These are phyloP conservation scores for Crithidia bombi DNA, from an alignment of 208 protist genomes.

Conservation along the genomic window DNA sequence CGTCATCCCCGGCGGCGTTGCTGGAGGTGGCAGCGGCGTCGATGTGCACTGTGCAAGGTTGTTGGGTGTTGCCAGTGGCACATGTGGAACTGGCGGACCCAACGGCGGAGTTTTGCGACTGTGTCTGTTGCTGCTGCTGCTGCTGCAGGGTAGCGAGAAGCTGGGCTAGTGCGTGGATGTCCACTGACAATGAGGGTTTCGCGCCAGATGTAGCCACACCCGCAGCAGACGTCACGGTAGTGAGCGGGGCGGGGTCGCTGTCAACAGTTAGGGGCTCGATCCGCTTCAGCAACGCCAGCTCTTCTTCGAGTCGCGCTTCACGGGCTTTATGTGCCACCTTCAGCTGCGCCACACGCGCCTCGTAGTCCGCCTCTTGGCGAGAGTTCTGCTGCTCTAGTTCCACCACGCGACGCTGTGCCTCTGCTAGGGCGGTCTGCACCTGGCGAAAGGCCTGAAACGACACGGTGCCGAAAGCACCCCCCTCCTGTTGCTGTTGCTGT, in stretches of 20 bases:
- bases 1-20: neutral
- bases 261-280: neutral
- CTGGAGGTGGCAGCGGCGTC: neutral
- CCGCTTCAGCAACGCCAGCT: constrained; percentile 31
- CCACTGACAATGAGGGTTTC: neutral
- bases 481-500: constrained; percentile 6
- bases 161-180: constrained; percentile 6
- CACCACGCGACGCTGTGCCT: constrained; percentile 30
- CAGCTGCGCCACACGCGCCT: constrained; percentile 31
- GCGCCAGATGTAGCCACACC: neutral
- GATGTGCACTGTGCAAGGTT: neutral
- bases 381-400: constrained; percentile 26
- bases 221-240: neutral
- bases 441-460: constrained; percentile 17
- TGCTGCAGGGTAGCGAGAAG: constrained; percentile 7
- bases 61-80: neutral
- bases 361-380: constrained; percentile 16
- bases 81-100: neutral
- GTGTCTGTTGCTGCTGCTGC: constrained; percentile 1
- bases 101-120: neutral
- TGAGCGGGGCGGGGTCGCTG: neutral
- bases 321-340: constrained; percentile 38
- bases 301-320: constrained; percentile 29
- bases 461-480: neutral
- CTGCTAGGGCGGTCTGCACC: constrained; percentile 32